Base-by-base conservation (phyloP, 2,329 filamentous ascomycete species). In the Arthroderma sp. region DNA sequence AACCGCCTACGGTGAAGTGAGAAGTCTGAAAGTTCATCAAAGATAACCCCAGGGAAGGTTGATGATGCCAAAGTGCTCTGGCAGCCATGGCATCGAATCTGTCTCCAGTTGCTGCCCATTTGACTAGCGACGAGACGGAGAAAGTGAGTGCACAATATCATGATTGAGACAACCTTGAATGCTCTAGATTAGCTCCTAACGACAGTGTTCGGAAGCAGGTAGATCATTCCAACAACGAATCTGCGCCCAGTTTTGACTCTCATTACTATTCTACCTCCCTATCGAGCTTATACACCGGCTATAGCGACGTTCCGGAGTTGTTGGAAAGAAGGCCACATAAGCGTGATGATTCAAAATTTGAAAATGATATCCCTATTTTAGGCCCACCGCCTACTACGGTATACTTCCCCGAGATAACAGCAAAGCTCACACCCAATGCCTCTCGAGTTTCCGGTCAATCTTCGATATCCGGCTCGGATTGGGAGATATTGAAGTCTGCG, bases 401-500 rank as follows among this genome's bases (percentile, higher is more conserved):
- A 19, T 51, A 23, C 19, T 51, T 31, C 6, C 47, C 28, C 0
- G 25, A 51, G 5, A 31, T 51, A 4, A 31, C 25, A 33, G 25
- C 23, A 7, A 51, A 51, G 7, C 47, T 51, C n/a, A 51, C 47
- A 6, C 47, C 47, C 13, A 25, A n/a, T 17, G 25, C 15, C 13
- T 51, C 47, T 33, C 47, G 13, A 33, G 47, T 25, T 51, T n/a
- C 47, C 1, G 25, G 33, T 17, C 47, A 51, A 19, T 51, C 25
- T 28, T 51, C 28, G 19, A 33, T 51, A 51, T 13, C 11, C 4
- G 25, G 25, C 9, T 51, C 47, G 6, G 47, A 51, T n/a, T 33
- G 47, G 47, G 47, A 51, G 19, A 33, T 51, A 33, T 11, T 51
- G 13, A 51, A 51, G 28, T 51, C 19, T 55, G 62, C 25, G 58